Conservation (phyloP, 2,329 filamentous ascomycete species). For the Colletotrichum abscissum region DNA sequence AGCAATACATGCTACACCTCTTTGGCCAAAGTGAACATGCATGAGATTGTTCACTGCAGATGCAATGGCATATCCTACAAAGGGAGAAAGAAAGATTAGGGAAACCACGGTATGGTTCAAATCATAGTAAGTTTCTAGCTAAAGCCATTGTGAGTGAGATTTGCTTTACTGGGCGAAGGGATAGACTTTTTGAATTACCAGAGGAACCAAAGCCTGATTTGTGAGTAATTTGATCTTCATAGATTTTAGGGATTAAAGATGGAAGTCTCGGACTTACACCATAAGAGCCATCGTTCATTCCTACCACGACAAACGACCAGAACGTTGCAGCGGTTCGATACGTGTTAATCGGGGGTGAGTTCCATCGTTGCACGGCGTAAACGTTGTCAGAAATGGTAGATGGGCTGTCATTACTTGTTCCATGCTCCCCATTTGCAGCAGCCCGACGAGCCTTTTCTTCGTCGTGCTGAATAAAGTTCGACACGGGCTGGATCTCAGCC, state of each 20-base stretch:
- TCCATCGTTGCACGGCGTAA: background rate
- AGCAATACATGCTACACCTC: constrained; percentile 75
- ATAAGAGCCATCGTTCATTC: background rate
- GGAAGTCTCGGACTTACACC: background rate
- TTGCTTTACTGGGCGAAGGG: background rate
- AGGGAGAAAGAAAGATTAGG: constrained; percentile 73
- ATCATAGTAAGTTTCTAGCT: constrained; percentile 71
- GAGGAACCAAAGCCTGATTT: background rate
- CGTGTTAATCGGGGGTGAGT: background rate
- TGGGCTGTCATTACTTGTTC: background rate
- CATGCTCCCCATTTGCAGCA: background rate
- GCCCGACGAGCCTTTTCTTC: background rate
- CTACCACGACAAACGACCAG: background rate
- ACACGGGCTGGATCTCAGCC: background rate
- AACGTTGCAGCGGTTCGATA: background rate
- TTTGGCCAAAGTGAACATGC: constrained; percentile 74
- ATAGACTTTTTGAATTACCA: background rate
- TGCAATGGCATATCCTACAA: constrained; percentile 72
- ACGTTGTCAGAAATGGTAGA: background rate
- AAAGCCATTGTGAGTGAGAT: background rate
- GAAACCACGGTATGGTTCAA: constrained; percentile 72
- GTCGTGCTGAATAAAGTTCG: background rate
- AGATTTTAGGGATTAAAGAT: background rate
- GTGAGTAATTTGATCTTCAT: background rate
- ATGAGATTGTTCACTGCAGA: constrained; percentile 73